Evolutionary conservation across 768 basidiomycete genomes (phyloP), one percentile per base, ranked within the genome.

Genomic region (Macrolepiota fuliginosa): DNA sequence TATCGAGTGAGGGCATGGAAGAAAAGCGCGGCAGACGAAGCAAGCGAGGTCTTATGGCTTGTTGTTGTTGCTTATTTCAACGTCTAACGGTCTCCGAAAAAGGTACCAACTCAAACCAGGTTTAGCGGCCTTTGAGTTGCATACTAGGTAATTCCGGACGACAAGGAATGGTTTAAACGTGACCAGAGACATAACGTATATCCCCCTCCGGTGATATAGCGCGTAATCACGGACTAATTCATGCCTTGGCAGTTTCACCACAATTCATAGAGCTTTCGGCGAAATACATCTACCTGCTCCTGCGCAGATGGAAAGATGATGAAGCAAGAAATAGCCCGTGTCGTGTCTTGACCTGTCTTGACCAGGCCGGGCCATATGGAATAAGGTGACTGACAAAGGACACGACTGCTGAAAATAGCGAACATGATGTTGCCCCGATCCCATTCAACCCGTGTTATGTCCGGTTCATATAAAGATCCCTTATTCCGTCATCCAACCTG

Each of bases 21-120:
- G 62, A 64, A 61, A 73, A 70, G n/a, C n/a, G 69, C 70, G 66
- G 67, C 67, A 67, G 67, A 68, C 67, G 58, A 61, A 67, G 66
- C 62, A 54, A 62, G 55, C 66, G 63, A 66, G 68, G 69, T 76
- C 71, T 76, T 76, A 76, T 74, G 69, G 65, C 61, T 58, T 62
- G 64, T 64, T 62, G 65, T 63, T 67, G 65, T 68, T 68, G 65
- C 67, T 62, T 58, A 66, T 66, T 65, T 66, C 64, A 66, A 67
- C 66, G 71, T 67, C 68, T 66, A 66, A 71, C 68, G 67, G 61
- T 37, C 69, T 73, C 69, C 63, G 67, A 71, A 74, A 72, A 74
- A 73, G 76, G 77, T 61, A 77, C 72, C 68, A 71, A 69, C 65
- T 72, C 70, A 71, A 76, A 75, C 68, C 70, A 73, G 74, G 69